A percentile compares a stretch with the other conserved stretches of the same genome.
Evolutionary conservation across 2,329 filamentous ascomycete genomes (phyloP).

Genomic region (Colletotrichum costaricense): DNA sequence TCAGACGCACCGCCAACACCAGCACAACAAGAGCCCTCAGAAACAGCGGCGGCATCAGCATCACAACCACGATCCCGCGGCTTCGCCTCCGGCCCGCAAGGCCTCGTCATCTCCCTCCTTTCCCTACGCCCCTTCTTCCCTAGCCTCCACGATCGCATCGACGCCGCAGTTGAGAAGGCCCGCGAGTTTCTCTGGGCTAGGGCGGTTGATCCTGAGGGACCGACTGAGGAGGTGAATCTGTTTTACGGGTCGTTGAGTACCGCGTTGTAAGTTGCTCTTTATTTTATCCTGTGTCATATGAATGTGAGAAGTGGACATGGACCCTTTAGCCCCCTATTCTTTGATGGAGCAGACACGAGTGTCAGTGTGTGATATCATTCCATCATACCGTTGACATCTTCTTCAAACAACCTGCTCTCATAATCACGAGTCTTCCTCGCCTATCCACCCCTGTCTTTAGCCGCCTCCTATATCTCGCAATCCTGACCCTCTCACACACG

Average conservation of each 20-base stretch:
- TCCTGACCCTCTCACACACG: too few relatives aligned
- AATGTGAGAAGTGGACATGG: background rate
- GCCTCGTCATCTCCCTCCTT: constrained; percentile 68
- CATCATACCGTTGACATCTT: too few relatives aligned
- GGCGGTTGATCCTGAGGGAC: constrained; percentile 52
- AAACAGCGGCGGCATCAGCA: constrained; percentile 34
- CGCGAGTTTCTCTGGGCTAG: constrained; percentile 65
- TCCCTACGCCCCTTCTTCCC: constrained; percentile 68
- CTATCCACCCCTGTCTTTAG: too few relatives aligned
- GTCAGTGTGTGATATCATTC: too few relatives aligned
- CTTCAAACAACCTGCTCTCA: too few relatives aligned
- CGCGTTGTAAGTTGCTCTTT: constrained; percentile 60
- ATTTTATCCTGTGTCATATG: background rate
- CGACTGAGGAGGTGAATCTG: constrained; percentile 73
- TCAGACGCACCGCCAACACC: background rate
- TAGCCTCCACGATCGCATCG: constrained; percentile 62
- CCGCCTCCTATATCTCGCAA: too few relatives aligned
- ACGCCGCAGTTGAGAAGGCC: constrained; percentile 61
- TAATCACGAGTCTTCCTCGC: too few relatives aligned
- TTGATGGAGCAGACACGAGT: background rate
- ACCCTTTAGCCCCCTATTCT: background rate
- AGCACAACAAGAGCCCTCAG: constrained; percentile 42
- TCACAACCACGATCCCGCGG: constrained; percentile 57
- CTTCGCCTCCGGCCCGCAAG: constrained; percentile 76
- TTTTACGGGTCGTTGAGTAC: constrained; percentile 76